phyloP scores from a whole-genome alignment of 1,139 yeast species.

The Candida glucosophila region DNA sequence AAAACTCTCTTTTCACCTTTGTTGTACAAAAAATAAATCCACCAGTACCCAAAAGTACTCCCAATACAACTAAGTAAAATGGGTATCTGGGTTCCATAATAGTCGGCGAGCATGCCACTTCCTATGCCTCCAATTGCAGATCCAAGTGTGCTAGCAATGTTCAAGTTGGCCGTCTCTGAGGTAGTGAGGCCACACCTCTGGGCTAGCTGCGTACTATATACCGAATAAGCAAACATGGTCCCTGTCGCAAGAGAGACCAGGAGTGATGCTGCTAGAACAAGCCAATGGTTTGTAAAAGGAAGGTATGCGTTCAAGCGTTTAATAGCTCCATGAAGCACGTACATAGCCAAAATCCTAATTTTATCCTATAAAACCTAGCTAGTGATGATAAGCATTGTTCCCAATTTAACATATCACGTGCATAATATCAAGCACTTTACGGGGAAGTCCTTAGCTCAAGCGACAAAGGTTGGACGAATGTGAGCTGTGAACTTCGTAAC shows the following conservation, averaged over 20 bases:
- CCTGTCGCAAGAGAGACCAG: slow-evolving; percentile 45
- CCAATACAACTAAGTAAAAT: slow-evolving; percentile 45
- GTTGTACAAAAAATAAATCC: slow-evolving; percentile 23
- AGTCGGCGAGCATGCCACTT: slow-evolving; percentile 61
- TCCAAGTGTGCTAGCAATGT: slow-evolving; percentile 56
- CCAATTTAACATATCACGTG: no score
- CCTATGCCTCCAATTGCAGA: slow-evolving; percentile 61
- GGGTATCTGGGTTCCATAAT: slow-evolving; percentile 45
- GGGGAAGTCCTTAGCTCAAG: no score
- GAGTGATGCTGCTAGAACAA: slow-evolving; percentile 12
- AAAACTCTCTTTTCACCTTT: slow-evolving; percentile 13
- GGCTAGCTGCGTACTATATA: slow-evolving; percentile 63
- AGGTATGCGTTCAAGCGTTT: slow-evolving; percentile 13
- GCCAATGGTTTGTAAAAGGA: slow-evolving; percentile 22
- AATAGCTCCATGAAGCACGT: slow-evolving; percentile 10
- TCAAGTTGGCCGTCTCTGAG: slow-evolving; percentile 53
- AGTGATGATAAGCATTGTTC: no score
- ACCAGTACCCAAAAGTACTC: slow-evolving; percentile 34
- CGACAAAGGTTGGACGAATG: no score
- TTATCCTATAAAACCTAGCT: no score
- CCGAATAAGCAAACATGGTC: slow-evolving; percentile 65
- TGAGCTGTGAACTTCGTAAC: no score
- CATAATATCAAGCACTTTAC: no score
- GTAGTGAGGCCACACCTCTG: slow-evolving; percentile 48
- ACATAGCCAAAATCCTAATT: slow-evolving; percentile 5